Evolutionary conservation across 148 eudicot genomes (phyloP).

Genomic region (Mesembryanthemum crystallinum): DNA sequence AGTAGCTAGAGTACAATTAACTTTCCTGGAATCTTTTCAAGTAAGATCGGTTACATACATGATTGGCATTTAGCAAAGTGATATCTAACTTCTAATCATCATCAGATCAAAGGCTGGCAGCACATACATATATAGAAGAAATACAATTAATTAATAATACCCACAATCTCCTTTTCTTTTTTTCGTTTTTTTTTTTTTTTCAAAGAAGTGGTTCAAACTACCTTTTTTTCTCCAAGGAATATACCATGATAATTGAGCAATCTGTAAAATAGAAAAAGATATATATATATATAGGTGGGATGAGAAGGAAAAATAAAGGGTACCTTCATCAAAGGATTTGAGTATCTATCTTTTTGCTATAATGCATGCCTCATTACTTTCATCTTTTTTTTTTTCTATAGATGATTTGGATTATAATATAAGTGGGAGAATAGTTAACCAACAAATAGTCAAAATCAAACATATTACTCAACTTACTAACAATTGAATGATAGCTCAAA

Average conservation of each 20-base stretch:
- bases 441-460: too few relatives aligned
- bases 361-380: background rate
- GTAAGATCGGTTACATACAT: constrained; percentile 25
- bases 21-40: constrained; percentile 17
- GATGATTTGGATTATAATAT: too few relatives aligned
- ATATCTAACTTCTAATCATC: constrained; percentile 29
- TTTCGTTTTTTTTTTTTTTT: background rate
- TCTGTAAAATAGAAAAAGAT: background rate
- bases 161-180: background rate
- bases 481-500: too few relatives aligned
- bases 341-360: background rate
- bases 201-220: constrained; percentile 18
- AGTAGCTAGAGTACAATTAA: constrained; percentile 17
- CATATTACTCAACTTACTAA: too few relatives aligned
- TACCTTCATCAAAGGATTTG: background rate
- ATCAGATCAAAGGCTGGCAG: constrained; percentile 18
- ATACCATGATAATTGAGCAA: constrained; percentile 7
- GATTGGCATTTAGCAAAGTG: constrained; percentile 30
- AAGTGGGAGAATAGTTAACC: too few relatives aligned
- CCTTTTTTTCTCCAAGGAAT: constrained; percentile 5
- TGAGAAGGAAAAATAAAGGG: constrained; percentile 8
- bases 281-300: constrained; percentile 1
- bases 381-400: background rate
- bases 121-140: constrained; percentile 2
- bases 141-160: constrained; percentile 1